Evolutionary conservation across 306 rosid species (phyloP), one percentile per base, ranked within the genome.

Genomic region (Astragalus membranaceus): DNA sequence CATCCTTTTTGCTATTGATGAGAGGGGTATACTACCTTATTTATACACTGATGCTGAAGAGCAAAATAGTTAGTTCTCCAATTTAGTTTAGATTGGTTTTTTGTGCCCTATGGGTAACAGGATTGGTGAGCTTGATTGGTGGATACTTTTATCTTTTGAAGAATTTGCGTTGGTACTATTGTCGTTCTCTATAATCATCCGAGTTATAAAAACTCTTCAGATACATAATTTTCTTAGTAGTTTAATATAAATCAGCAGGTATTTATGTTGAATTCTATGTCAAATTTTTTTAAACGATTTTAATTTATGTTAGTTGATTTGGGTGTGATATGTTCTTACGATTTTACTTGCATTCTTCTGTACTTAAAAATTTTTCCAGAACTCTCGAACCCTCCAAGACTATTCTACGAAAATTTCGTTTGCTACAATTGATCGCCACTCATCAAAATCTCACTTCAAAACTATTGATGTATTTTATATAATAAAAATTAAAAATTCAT

Each of bases 1-100:
- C 55, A 12, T 68, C 58, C 13, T 23, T 70, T 66, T 72, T 36
- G 62, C 20, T 41, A 53, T 72, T 64, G 57, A 55, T 57, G 44
- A 5, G 32, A n/a, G 39, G 0, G 52, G 23, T 30, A 32, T 17
- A 9, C 53, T 42, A 49, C 76, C 26, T 33, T 11, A 39, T 69
- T 26, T 3, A 13, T 47, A 39, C 50, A 72, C 64, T 65, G 52
- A 65, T 59, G 74, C 12, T 1, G 48, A 57, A 49, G 58, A 17
- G 41, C 33, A 32, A 26, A 26, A 8, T 41, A 26, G 54, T 5
- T 32, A 15, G 5, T 2, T 23, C 14, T 29, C 57, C 29, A 42
- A 43, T 50, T 47, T 26, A 26, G 30, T 26, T 32, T 30, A 30
- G 26, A 37, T n/a, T 17, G 17, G 41, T 8, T 66, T 65, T 66